Evolutionary conservation across 345 rosid genomes (phyloP).

Genomic region (Leavenworthia alabamica): DNA sequence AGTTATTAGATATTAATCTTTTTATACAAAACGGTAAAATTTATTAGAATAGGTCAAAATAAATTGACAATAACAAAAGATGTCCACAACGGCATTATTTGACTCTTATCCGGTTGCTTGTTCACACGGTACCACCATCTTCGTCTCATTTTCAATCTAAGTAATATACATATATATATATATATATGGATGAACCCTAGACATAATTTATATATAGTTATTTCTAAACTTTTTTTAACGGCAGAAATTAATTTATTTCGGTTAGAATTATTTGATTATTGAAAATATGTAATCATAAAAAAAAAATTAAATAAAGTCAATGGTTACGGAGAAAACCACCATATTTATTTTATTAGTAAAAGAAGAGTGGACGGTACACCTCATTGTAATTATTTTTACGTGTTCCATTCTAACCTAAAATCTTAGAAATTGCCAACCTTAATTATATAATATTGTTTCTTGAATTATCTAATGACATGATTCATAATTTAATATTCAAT

Average conservation of each 20-base stretch:
- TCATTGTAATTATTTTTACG: background rate
- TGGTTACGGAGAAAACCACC: background rate
- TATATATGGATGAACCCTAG: background rate
- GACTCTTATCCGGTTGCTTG: constrained; percentile 8
- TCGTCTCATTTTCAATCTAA: background rate
- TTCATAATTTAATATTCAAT: background rate
- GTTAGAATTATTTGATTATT: background rate
- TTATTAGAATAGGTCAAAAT: constrained; percentile 11
- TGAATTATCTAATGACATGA: background rate
- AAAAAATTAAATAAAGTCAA: background rate
- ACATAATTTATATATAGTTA: no score
- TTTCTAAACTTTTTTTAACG: background rate
- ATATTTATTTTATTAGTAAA: constrained; percentile 5
- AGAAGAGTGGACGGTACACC: constrained; percentile 12
- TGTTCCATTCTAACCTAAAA: constrained; percentile 20
- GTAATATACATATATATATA: background rate
- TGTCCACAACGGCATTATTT: constrained; percentile 29
- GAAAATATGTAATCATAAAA: background rate
- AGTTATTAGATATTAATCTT: background rate
- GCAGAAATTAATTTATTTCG: background rate
- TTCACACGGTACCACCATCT: constrained; percentile 18
- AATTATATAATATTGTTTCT: background rate
- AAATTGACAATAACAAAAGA: constrained; percentile 1
- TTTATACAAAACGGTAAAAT: constrained; percentile 18
- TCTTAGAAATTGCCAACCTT: constrained; percentile 1